Evolutionary conservation across 495 filamentous ascomycete genomes (phyloP), one percentile per base, ranked within the genome.

Genomic region (Pseudoneurospora amorphoporcata): DNA sequence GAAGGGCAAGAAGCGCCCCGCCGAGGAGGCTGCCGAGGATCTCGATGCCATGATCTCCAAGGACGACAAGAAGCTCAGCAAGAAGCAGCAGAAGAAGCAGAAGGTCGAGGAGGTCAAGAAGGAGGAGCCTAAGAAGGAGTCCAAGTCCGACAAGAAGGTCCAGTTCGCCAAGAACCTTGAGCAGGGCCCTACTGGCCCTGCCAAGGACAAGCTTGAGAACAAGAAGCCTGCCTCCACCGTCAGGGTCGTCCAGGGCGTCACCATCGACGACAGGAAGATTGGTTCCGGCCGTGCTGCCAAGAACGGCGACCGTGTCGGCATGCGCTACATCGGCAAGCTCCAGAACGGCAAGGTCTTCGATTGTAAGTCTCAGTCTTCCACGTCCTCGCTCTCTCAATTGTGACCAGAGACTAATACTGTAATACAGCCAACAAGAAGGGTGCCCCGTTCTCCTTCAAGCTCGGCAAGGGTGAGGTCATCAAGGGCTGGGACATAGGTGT

Each of bases 161-260:
- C 93, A 97, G 83, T 99, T 99, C 81, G 95, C 95, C 75, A 96
- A 98, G 87, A 92, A 98, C 81, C 92, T 99, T 40, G 96, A 98
- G 86, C 94, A 97, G 81, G 95, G 95, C 68, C 95, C 95, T 45
- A 94, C 94, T 53, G 88, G 89, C 72, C 90, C 91, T 53, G 80
- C 83, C 17, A 80, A 83, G 79, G 80, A 83, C 76, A 83, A 83
- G 76, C 77, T 76, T 45, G 78, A 81, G 35, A 78, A 79, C 72
- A 80, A 80, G 69, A 85, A 85, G 74, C 78, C 83, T 19, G 74
- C 86, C 39, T 83, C 90, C 68, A 90, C 90, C 47, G 85, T 92
- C 53, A 95, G 92, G 84, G 89, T 89, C 69, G 86, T 98, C 69
- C 86, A 94, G 74, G 95, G 93, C 69, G 92, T 99, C 68, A 97